These are phyloP conservation scores for Cytospora mali DNA, from an alignment of 2,329 filamentous ascomycete species.

Conservation along the genomic window DNA sequence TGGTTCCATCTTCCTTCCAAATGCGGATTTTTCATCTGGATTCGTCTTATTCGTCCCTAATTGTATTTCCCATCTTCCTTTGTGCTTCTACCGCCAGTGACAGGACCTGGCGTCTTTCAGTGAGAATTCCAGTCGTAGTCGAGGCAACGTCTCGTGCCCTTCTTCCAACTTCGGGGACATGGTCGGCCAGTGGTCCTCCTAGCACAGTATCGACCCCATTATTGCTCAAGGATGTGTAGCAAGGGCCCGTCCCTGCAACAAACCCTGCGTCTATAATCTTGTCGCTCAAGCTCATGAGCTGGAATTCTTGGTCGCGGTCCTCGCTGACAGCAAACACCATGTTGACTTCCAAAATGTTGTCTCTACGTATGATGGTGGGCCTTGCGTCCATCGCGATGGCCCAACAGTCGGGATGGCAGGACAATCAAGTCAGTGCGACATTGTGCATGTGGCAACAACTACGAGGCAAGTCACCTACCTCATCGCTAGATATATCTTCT, in stretches of 20 bases:
- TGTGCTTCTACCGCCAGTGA: slow-evolving; percentile 14
- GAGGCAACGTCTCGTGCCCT: slow-evolving; percentile 7
- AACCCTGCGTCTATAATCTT: background rate
- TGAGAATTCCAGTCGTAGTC: slow-evolving; percentile 7
- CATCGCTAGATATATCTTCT: background rate
- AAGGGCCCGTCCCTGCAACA: background rate
- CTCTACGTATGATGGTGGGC: slow-evolving; percentile 35
- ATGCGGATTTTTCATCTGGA: slow-evolving; percentile 1
- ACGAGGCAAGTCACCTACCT: slow-evolving; percentile 41
- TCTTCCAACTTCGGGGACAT: slow-evolving; percentile 4
- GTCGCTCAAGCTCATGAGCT: slow-evolving; percentile 11
- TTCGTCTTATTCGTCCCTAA: background rate
- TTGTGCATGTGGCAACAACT: slow-evolving; percentile 61
- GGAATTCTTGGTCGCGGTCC: background rate
- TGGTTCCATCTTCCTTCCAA: slow-evolving; percentile 9
- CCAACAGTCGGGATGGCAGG: slow-evolving; percentile 53
- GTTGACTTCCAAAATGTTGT: slow-evolving; percentile 34
- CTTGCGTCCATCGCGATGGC: slow-evolving; percentile 38
- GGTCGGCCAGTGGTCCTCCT: slow-evolving; percentile 5
- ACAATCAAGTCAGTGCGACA: slow-evolving; percentile 56
- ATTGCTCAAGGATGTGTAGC: slow-evolving; percentile 4
- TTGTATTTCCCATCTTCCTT: slow-evolving; percentile 7
- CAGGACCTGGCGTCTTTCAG: slow-evolving; percentile 2
- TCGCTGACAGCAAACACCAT: slow-evolving; percentile 33
- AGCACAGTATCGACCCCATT: background rate